These are phyloP conservation scores for Scytalidium lignicola DNA, from an alignment of 2,329 filamentous ascomycete species.

Conservation along the genomic window DNA sequence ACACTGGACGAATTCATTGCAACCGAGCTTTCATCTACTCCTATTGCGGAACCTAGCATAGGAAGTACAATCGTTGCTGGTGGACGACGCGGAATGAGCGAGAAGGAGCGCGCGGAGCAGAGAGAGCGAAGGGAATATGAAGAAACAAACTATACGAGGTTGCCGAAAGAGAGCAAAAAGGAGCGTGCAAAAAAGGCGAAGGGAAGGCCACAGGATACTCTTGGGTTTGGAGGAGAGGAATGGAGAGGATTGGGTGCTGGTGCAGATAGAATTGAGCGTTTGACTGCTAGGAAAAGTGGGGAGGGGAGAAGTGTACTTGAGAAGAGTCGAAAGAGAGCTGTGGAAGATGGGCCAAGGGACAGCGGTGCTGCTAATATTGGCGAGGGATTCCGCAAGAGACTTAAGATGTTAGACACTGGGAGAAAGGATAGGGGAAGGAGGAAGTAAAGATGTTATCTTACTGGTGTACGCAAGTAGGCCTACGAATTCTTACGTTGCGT, in stretches of 20 bases:
- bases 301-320: constrained; percentile 56
- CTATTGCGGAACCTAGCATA: constrained; percentile 81
- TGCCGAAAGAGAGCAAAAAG: constrained; percentile 86
- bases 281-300: constrained; percentile 66
- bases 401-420: constrained; percentile 44
- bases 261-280: constrained; percentile 75
- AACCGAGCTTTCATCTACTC: constrained; percentile 76
- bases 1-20: constrained; percentile 90
- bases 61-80: constrained; percentile 80
- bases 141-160: constrained; percentile 83
- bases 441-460: background rate
- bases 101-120: constrained; percentile 70
- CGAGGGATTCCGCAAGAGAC: constrained; percentile 67
- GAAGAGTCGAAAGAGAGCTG: constrained; percentile 77
- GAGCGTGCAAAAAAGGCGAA: constrained; percentile 61
- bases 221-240: constrained; percentile 83
- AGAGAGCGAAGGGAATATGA: constrained; percentile 80
- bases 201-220: constrained; percentile 38
- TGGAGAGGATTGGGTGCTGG: constrained; percentile 83
- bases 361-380: constrained; percentile 63
- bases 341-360: constrained; percentile 67
- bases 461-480: background rate
- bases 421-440: constrained; percentile 32
- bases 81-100: constrained; percentile 74
- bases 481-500: too few species aligned